Conservation (phyloP, 352 stramenopile genomes). For the Plasmopara halstedii region DNA sequence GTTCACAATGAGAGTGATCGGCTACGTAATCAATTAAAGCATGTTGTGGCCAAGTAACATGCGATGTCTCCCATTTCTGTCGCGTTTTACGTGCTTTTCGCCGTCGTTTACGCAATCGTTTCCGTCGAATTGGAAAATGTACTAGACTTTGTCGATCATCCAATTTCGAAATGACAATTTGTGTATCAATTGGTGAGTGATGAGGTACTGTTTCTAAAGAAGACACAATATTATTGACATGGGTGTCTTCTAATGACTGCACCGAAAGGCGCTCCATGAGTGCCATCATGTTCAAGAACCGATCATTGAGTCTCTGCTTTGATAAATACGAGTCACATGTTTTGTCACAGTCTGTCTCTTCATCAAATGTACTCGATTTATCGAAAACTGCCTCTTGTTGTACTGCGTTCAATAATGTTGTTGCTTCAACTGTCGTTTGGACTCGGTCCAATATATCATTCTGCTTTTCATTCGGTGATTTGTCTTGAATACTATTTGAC, state of each 20-base stretch:
- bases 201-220: background rate
- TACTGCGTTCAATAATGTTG: background rate
- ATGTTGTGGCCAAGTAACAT: constrained; percentile 19
- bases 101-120: constrained; percentile 24
- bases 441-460: background rate
- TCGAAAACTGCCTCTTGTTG: constrained; percentile 1
- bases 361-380: constrained; percentile 1
- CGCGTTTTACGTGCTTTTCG: constrained; percentile 24
- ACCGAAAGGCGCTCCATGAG: constrained; percentile 33
- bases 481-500: background rate
- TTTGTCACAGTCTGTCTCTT: background rate
- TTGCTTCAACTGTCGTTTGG: background rate
- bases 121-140: constrained; percentile 40
- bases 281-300: constrained; percentile 54
- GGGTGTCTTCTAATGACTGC: constrained; percentile 9
- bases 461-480: background rate
- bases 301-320: constrained; percentile 36
- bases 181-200: constrained; percentile 18
- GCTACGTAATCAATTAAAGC: constrained; percentile 41
- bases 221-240: background rate
- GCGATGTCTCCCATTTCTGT: constrained; percentile 29
- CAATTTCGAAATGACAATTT: constrained; percentile 30
- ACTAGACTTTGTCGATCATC: constrained; percentile 43
- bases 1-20: constrained; percentile 16
- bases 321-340: constrained; percentile 3